Percentiles rank a stretch among this genome's conserved stretches.
Conservation (phyloP, 2,329 filamentous ascomycete species). For the Fusarium staphyleae region DNA sequence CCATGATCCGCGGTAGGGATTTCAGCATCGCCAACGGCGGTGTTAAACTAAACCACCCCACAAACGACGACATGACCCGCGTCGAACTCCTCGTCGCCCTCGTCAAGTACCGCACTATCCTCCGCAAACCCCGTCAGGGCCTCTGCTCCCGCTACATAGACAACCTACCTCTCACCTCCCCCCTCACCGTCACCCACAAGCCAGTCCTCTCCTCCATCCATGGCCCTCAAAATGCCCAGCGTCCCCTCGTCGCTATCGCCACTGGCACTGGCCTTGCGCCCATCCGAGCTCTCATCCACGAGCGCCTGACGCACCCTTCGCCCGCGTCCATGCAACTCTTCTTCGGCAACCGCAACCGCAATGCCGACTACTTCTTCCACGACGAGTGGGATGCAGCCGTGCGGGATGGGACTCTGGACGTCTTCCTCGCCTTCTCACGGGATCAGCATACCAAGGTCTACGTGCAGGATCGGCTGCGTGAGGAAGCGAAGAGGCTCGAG, state of each 20-base stretch:
- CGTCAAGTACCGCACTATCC: conserved; percentile 89
- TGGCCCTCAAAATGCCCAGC: conserved; percentile 46
- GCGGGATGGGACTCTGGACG: conserved; percentile 36
- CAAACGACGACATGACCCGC: conserved; percentile 46
- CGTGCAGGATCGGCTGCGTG: conserved; percentile 61
- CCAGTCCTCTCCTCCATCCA: conserved; percentile 54
- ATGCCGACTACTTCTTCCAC: conserved; percentile 81
- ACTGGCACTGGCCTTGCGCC: conserved; percentile 90
- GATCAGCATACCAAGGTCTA: conserved; percentile 60
- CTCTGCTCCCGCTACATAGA: conserved; percentile 90
- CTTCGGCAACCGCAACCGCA: conserved; percentile 80
- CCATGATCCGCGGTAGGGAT: conserved; percentile 83
- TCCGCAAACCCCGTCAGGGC: conserved; percentile 82
- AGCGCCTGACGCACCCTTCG: conserved; percentile 58
- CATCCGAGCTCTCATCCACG: conserved; percentile 79
- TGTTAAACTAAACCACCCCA: conserved; percentile 43
- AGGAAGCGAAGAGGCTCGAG: conserved; percentile 48
- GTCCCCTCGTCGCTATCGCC: conserved; percentile 77
- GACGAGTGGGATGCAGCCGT: conserved; percentile 69
- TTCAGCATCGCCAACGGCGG: conserved; percentile 91
- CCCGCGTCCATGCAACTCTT: conserved; percentile 67
- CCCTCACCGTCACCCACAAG: conserved; percentile 66
- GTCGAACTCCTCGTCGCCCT: conserved; percentile 84
- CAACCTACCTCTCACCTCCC: conserved; percentile 63
- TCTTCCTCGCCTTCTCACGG: conserved; percentile 58